Percentiles rank a stretch among this genome's conserved stretches.
These are phyloP conservation scores for Psilocybe cubensis DNA, from an alignment of 768 basidiomycete genomes.

Conservation along the genomic window DNA sequence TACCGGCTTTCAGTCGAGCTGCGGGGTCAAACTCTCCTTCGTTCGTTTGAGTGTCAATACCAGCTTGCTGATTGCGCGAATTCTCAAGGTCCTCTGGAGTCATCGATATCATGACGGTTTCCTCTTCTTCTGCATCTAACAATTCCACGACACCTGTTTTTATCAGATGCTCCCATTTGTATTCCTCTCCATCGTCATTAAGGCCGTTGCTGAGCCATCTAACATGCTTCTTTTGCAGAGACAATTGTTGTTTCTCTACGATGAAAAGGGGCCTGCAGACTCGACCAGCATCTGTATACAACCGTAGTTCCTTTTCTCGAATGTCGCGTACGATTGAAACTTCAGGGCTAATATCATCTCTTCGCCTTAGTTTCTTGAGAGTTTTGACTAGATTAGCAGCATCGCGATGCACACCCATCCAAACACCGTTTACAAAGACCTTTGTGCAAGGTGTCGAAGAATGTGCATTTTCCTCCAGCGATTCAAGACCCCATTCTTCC, in stretches of 20 bases:
- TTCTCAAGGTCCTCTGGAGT: slow-evolving; percentile 93
- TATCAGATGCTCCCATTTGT: slow-evolving; percentile 85
- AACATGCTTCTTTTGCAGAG: slow-evolving; percentile 84
- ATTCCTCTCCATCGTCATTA: slow-evolving; percentile 65
- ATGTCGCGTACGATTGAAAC: slow-evolving; percentile 98
- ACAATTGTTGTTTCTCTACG: slow-evolving; percentile 88
- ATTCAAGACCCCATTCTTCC: slow-evolving; percentile 98
- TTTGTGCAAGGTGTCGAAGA: slow-evolving; percentile 86
- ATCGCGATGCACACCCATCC: slow-evolving; percentile 99
- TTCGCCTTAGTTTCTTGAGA: slow-evolving; percentile 88
- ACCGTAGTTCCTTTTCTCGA: slow-evolving; percentile 88
- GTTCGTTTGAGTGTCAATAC: slow-evolving; percentile 58
- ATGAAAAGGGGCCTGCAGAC: slow-evolving; percentile 98
- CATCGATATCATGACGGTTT: slow-evolving; percentile 99
- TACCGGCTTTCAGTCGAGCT: slow-evolving; percentile 83
- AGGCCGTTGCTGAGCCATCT: slow-evolving; percentile 64
- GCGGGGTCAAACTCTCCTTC: slow-evolving; percentile 84
- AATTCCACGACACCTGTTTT: slow-evolving; percentile 91
- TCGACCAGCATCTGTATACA: slow-evolving; percentile 97
- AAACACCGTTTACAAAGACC: slow-evolving; percentile 98
- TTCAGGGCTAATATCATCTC: slow-evolving; percentile 94
- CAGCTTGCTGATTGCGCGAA: slow-evolving; percentile 67
- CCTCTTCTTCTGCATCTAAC: slow-evolving; percentile 98
- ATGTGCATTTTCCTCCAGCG: slow-evolving; percentile 91
- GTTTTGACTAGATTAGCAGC: slow-evolving; percentile 92